Evolutionary conservation across 2,329 filamentous ascomycete species (phyloP).

Genomic region (Hypocreales sp.): DNA sequence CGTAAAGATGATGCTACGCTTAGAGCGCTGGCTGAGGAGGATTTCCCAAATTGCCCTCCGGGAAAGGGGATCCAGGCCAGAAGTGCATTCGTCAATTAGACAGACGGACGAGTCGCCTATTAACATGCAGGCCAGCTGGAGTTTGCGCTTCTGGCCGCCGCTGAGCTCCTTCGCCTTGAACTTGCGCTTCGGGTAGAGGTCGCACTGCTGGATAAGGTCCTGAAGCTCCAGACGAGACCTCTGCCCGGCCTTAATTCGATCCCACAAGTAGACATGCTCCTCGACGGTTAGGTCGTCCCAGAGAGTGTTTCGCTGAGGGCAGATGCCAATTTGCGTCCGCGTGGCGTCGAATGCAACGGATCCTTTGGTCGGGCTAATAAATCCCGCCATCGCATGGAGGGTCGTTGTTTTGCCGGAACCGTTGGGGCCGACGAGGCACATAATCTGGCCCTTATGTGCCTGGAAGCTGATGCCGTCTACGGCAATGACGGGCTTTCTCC

Average conservation of each 20-base stretch:
- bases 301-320: slow-evolving; percentile 53
- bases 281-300: slow-evolving; percentile 50
- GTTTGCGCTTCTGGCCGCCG: slow-evolving; percentile 54
- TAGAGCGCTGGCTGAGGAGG: slow-evolving; percentile 44
- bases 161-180: slow-evolving; percentile 41
- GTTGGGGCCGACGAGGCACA: slow-evolving; percentile 54
- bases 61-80: slow-evolving; percentile 50
- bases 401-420: slow-evolving; percentile 59
- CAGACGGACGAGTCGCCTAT: slow-evolving; percentile 51
- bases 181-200: slow-evolving; percentile 40
- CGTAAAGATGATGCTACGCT: slow-evolving; percentile 48
- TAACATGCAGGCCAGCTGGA: slow-evolving; percentile 58
- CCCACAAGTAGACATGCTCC: slow-evolving; percentile 50
- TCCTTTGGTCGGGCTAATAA: slow-evolving; percentile 44
- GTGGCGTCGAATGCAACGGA: slow-evolving; percentile 40
- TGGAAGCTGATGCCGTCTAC: slow-evolving; percentile 46
- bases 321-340: slow-evolving; percentile 31
- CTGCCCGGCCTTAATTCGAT: slow-evolving; percentile 34
- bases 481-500: slow-evolving; percentile 25
- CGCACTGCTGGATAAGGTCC: slow-evolving; percentile 39
- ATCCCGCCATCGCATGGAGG: slow-evolving; percentile 50
- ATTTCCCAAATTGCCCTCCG: slow-evolving; percentile 57
- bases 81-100: slow-evolving; percentile 55
- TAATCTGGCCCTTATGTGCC: slow-evolving; percentile 43
- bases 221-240: slow-evolving; percentile 30